These are phyloP conservation scores for Nannochloris sp. DNA, from an alignment of 139 green algal genomes.

Conservation along the genomic window DNA sequence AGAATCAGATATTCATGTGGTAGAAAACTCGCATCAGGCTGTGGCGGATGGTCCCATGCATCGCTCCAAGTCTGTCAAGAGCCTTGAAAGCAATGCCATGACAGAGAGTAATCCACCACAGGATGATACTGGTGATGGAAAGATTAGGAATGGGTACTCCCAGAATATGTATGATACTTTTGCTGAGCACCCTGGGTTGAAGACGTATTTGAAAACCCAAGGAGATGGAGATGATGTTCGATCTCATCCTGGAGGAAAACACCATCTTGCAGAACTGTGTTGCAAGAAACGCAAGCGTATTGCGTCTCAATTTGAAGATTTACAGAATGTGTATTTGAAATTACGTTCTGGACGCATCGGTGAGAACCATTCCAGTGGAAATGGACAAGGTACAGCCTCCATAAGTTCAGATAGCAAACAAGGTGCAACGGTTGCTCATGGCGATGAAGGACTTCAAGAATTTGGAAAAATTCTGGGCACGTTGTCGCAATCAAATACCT, in stretches of 20 bases:
- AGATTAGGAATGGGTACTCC: background rate
- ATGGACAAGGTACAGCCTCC: background rate
- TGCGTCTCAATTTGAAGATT: constrained; percentile 54
- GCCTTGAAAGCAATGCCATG: background rate
- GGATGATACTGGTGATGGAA: background rate
- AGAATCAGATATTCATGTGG: constrained; percentile 44
- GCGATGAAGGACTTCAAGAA: constrained; percentile 31
- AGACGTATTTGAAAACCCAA: constrained; percentile 6
- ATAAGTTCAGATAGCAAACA: background rate
- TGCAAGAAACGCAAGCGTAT: constrained; percentile 47
- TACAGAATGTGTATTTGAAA: constrained; percentile 59
- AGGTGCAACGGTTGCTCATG: constrained; percentile 3
- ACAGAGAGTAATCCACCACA: background rate
- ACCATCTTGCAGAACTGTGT: background rate
- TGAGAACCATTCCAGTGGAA: background rate
- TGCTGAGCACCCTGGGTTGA: constrained; percentile 4
- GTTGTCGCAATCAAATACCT: constrained; percentile 33
- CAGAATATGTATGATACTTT: background rate
- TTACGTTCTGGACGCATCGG: constrained; percentile 10
- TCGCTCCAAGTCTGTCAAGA: background rate
- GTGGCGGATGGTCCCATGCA: background rate
- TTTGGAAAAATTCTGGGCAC: constrained; percentile 52
- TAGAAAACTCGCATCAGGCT: constrained; percentile 12
- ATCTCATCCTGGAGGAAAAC: background rate
- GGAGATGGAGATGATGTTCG: background rate